Evolutionary conservation across 441 rosid species (phyloP).

Genomic region (Euphorbia corollata): DNA sequence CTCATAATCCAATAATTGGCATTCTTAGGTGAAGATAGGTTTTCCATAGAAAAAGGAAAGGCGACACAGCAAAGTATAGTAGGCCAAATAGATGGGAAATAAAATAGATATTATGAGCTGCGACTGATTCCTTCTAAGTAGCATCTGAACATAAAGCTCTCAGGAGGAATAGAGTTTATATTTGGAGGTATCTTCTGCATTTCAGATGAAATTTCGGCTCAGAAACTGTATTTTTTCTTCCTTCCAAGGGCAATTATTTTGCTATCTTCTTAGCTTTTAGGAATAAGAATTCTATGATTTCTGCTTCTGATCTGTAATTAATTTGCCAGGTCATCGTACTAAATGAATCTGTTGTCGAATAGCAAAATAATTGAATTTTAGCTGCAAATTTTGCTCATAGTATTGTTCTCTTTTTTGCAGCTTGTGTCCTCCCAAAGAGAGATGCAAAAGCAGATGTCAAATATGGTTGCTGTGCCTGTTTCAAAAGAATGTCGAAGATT

Average conservation of each 20-base stretch:
- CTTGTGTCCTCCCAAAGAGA: conserved; percentile 56
- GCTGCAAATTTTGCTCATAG: neutral
- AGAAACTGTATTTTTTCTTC: neutral
- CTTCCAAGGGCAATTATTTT: neutral
- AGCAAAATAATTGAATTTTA: neutral
- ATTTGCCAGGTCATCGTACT: neutral
- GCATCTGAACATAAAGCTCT: neutral
- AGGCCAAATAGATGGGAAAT: neutral
- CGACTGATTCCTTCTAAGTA: neutral
- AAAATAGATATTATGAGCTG: neutral
- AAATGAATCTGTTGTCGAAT: neutral
- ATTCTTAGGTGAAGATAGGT: no score
- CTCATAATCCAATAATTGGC: no score
- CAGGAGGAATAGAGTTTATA: neutral
- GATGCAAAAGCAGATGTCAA: conserved; percentile 65
- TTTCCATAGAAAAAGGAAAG: no score
- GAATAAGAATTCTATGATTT: neutral
- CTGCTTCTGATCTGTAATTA: neutral
- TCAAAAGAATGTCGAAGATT: conserved; percentile 66
- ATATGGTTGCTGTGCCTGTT: conserved; percentile 41
- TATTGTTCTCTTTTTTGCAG: conserved; percentile 34
- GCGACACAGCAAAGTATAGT: no score
- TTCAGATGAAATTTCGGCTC: neutral
- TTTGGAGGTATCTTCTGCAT: neutral
- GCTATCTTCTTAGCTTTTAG: neutral